Conservation (phyloP, 2,329 filamentous ascomycete species). For the Ceratocystis alfenasii region DNA sequence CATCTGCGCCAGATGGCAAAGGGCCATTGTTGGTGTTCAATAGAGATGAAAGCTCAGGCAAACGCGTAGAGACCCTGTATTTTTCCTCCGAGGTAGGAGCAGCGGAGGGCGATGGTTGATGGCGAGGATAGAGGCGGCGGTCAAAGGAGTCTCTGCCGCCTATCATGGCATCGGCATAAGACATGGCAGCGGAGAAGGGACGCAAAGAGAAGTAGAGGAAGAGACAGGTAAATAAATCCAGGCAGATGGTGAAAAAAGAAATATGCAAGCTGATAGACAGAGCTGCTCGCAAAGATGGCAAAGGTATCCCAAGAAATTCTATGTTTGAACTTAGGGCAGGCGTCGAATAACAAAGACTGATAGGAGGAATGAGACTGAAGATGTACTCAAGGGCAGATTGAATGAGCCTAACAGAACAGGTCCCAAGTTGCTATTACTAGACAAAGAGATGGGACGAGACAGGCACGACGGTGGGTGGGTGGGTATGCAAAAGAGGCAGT, state of each 20-base stretch:
- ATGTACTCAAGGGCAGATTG: background rate
- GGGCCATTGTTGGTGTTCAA: background rate
- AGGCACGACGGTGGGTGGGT: background rate
- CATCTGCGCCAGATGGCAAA: background rate
- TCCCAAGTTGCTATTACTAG: background rate
- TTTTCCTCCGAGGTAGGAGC: background rate
- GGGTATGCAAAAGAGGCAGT: background rate
- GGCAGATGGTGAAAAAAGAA: background rate
- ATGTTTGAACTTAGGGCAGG: background rate
- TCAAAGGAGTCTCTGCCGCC: slow-evolving; percentile 1
- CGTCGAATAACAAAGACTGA: background rate
- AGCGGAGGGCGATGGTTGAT: background rate
- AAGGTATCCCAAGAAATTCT: too few species aligned
- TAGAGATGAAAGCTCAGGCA: slow-evolving; percentile 7
- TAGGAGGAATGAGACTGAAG: background rate
- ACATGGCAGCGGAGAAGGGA: background rate
- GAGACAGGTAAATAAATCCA: background rate
- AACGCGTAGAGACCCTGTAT: background rate
- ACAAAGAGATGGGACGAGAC: background rate
- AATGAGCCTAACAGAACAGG: background rate
- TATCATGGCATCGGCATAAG: background rate
- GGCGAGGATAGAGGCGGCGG: background rate
- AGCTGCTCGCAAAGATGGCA: too few species aligned
- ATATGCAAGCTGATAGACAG: too few species aligned
- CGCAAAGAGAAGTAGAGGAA: background rate